Conservation (phyloP, 805 yeast genomes). For the Ogataea methanolica region DNA sequence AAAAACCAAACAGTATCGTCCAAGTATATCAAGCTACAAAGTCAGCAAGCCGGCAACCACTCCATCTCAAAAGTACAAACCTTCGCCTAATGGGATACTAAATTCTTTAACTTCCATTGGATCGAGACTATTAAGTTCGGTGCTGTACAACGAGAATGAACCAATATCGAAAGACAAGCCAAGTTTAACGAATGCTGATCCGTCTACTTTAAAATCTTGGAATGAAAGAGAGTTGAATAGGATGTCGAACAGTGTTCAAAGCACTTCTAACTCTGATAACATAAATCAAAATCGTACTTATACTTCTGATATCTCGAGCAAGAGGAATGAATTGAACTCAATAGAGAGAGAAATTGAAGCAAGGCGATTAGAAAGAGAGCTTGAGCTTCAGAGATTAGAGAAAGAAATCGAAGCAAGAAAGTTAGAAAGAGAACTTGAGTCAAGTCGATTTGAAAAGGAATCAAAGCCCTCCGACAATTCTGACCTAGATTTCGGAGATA, state of each 20-base stretch:
- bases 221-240: slow-evolving; percentile 5
- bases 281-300: neutral
- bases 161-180: neutral
- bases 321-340: neutral
- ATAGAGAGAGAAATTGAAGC: slow-evolving; percentile 4
- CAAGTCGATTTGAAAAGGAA: neutral
- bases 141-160: slow-evolving; percentile 24
- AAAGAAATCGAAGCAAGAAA: slow-evolving; percentile 5
- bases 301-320: neutral
- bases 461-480: neutral
- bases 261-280: neutral
- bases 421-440: neutral
- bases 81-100: slow-evolving; percentile 16
- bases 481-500: slow-evolving; percentile 3
- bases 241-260: neutral
- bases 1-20: slow-evolving; percentile 9
- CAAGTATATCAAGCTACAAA: neutral
- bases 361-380: slow-evolving; percentile 2
- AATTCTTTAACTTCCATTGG: slow-evolving; percentile 27
- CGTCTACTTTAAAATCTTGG: slow-evolving; percentile 4
- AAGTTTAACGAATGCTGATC: neutral
- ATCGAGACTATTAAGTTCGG: slow-evolving; percentile 23
- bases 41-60: neutral
- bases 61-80: neutral
- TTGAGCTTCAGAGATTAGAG: slow-evolving; percentile 7